Evolutionary conservation across 306 rosid species (phyloP), one percentile per base, ranked within the genome.

Genomic region (Corylus avellana): DNA sequence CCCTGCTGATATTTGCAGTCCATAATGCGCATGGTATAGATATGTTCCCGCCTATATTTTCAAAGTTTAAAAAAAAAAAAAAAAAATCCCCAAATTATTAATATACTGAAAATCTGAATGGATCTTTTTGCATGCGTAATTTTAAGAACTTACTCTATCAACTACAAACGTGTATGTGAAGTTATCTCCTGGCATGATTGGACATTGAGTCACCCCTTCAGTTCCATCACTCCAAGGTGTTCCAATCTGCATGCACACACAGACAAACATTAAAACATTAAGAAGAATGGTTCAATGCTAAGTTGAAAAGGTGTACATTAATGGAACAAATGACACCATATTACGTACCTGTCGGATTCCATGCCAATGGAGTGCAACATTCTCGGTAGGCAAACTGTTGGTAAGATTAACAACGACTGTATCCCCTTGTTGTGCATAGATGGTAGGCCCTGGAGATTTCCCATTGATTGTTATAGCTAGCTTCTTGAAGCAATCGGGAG

Each of bases 151-250:
- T 85, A 85, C 91, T 57, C 86, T 82, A 57, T 89, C 93, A 46
- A 87, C 91, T 42, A 89, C 85, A 61, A 89, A 89, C 72, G 77
- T 53, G 77, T 89, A 87, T 37, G 13, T 85, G 84, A 85, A 87
- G 35, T 87, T 89, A 4, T 89, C 91, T 29, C 87, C 91, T 2
- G 89, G 89, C 66, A 79, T 4, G 51, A 89, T 85, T 29, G 93
- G 91, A 11, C 88, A 89, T 11, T 89, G 91, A 66, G 83, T 89
- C 39, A 87, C 93, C 0, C 84, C 89, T 55, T 81, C 91, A 11
- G 88, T 75, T 79, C 93, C 91, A 75, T 89, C 93, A 66, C 83
- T 79, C 93, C 93, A 89, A 3, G 93, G 91, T 39, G 93, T 74
- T 68, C 85, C 91, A 32, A 75, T 87, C 91, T 87, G 71, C 66